Conservation (phyloP, 1,284 basidiomycete genomes). For the Singerocomus inundabilis region DNA sequence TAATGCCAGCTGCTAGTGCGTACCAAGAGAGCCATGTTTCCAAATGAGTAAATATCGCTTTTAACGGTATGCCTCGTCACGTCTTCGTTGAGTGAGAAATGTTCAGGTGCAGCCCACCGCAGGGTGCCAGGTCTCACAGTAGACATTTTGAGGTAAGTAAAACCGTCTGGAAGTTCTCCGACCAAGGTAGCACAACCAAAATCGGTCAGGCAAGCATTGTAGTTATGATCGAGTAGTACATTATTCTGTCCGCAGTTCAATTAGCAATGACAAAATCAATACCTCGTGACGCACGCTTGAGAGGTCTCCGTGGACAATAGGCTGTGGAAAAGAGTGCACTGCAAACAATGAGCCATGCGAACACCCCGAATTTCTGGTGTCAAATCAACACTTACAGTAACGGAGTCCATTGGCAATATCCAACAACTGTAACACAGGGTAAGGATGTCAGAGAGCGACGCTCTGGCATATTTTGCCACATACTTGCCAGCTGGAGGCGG, state of each 20-base stretch:
- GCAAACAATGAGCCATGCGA: background rate
- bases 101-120: conserved; percentile 16
- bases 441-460: background rate
- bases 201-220: conserved; percentile 12
- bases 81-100: background rate
- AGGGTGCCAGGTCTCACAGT: conserved; percentile 9
- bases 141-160: conserved; percentile 6
- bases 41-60: conserved; percentile 20
- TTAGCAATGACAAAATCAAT: too few relatives aligned
- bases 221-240: conserved; percentile 9
- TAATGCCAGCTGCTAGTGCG: background rate
- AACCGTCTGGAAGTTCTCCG: conserved; percentile 11
- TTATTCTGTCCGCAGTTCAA: conserved; percentile 10
- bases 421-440: background rate
- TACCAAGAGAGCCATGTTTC: conserved; percentile 8
- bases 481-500: conserved; percentile 10
- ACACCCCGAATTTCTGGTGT: background rate
- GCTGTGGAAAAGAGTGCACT: conserved; percentile 14
- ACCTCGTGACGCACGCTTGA: conserved; percentile 2
- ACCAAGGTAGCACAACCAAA: conserved; percentile 13
- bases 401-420: too few relatives aligned
- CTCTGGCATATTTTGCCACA: background rate
- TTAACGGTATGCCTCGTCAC: conserved; percentile 2
- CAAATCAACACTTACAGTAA: conserved; percentile 1
- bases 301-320: conserved; percentile 13